Conservation (phyloP, 345 rosid genomes). For the Eucalyptus marginata region DNA sequence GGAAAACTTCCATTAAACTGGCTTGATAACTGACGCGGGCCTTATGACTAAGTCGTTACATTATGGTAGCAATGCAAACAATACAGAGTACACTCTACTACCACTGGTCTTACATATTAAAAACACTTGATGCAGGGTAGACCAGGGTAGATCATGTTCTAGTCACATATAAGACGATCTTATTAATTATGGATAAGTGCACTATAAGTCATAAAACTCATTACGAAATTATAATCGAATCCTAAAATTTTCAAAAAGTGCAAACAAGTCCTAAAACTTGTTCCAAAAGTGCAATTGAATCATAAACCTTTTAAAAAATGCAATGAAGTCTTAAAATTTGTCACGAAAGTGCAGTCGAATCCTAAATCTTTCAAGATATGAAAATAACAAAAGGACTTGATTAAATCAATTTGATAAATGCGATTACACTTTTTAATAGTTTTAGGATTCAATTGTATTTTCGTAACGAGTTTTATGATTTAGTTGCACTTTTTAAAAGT, state of each 20-base stretch:
- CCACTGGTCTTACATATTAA: neutral
- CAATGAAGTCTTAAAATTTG: too few species aligned
- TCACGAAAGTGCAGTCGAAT: rapidly evolving
- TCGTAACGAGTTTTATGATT: neutral
- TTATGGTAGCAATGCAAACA: neutral
- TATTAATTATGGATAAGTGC: neutral
- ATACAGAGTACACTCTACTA: neutral
- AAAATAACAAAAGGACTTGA: neutral
- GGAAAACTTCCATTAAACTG: neutral
- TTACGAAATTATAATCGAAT: too few species aligned
- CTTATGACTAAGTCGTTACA: neutral
- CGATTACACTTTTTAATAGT: neutral
- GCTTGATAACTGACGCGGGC: neutral
- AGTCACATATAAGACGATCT: neutral
- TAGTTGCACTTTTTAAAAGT: too few species aligned
- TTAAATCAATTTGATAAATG: too few species aligned
- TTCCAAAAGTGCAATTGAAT: rapidly evolving
- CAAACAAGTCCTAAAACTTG: too few species aligned
- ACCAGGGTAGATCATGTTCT: neutral
- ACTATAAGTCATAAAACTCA: neutral
- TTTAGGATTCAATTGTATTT: too few species aligned
- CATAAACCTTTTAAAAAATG: too few species aligned
- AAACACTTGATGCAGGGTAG: neutral
- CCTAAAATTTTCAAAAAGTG: neutral
- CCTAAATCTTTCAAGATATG: too few species aligned